A percentile compares a stretch with the other conserved stretches of the same genome.
phyloP scores from a whole-genome alignment of 225 moss, liverwort and hornwort genomes.

The Physcomitrellopsis africana region DNA sequence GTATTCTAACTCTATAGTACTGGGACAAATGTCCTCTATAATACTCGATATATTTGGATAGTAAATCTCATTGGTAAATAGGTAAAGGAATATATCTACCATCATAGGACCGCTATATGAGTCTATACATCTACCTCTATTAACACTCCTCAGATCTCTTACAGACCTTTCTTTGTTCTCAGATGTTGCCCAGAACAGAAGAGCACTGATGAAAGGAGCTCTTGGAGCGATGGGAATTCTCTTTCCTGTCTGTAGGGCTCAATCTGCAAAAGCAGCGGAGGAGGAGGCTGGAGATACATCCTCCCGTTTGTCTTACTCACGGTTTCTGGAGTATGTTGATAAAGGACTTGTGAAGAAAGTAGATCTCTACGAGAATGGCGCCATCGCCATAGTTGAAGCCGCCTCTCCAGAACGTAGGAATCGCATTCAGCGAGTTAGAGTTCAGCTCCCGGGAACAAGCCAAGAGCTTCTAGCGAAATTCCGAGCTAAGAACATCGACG shows the following conservation, averaged over 20 bases:
- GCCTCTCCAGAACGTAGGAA: conserved; percentile 65
- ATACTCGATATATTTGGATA: too few species aligned
- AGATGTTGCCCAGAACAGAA: not conserved
- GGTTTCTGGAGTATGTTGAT: conserved; percentile 70
- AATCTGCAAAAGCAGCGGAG: conserved; percentile 48
- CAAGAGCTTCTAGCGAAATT: conserved; percentile 65
- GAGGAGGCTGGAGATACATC: conserved; percentile 56
- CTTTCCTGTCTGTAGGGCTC: not conserved
- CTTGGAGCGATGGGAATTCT: not conserved
- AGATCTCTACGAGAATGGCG: conserved; percentile 70
- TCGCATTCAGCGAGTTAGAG: conserved; percentile 64
- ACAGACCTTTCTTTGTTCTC: too few species aligned
- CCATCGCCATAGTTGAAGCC: conserved; percentile 72
- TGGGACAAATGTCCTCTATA: too few species aligned
- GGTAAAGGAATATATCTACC: too few species aligned
- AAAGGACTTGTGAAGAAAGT: conserved; percentile 72
- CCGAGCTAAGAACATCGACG: conserved; percentile 67
- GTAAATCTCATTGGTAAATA: too few species aligned
- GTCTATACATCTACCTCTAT: too few species aligned
- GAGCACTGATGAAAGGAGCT: not conserved
- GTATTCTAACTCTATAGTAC: too few species aligned
- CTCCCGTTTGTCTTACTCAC: conserved; percentile 69
- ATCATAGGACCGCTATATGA: too few species aligned
- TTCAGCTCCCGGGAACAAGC: conserved; percentile 68
- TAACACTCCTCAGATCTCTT: too few species aligned